Conservation (phyloP, 805 yeast species). For the Peterozyma xylosa region DNA sequence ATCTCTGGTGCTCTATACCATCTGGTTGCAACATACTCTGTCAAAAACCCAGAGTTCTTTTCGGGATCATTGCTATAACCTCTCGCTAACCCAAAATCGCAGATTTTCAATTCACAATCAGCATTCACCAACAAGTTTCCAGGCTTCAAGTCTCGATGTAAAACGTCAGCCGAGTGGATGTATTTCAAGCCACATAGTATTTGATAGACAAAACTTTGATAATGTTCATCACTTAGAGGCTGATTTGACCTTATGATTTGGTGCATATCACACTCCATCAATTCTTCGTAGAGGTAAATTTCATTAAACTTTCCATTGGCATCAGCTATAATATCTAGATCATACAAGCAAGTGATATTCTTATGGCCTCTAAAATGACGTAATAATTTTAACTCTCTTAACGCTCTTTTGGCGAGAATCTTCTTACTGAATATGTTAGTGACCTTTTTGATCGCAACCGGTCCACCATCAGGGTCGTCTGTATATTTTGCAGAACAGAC, state of each 20-base stretch:
- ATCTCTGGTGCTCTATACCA: conserved; percentile 99
- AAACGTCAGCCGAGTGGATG: conserved; percentile 91
- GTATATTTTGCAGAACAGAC: conserved; percentile 90
- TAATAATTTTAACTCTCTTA: conserved; percentile 82
- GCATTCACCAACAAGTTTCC: conserved; percentile 90
- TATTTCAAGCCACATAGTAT: conserved; percentile 88
- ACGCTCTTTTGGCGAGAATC: conserved; percentile 83
- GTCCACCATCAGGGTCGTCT: conserved; percentile 64
- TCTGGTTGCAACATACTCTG: conserved; percentile 96
- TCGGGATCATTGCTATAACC: conserved; percentile 80
- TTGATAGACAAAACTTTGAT: conserved; percentile 89
- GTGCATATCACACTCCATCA: conserved; percentile 98
- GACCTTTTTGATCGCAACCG: conserved; percentile 92
- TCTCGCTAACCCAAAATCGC: conserved; percentile 95
- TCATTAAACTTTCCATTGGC: conserved; percentile 73
- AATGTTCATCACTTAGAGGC: conserved; percentile 89
- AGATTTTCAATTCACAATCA: conserved; percentile 91
- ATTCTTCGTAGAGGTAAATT: conserved; percentile 86
- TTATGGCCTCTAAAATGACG: conserved; percentile 95
- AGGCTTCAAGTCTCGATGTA: conserved; percentile 93
- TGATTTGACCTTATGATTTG: conserved; percentile 94
- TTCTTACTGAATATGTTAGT: conserved; percentile 91
- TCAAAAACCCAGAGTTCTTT: conserved; percentile 86
- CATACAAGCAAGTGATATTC: conserved; percentile 91
- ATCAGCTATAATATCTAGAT: conserved; percentile 82